Conservation (phyloP, 768 basidiomycete species). For the Xerocomus spinulosus region DNA sequence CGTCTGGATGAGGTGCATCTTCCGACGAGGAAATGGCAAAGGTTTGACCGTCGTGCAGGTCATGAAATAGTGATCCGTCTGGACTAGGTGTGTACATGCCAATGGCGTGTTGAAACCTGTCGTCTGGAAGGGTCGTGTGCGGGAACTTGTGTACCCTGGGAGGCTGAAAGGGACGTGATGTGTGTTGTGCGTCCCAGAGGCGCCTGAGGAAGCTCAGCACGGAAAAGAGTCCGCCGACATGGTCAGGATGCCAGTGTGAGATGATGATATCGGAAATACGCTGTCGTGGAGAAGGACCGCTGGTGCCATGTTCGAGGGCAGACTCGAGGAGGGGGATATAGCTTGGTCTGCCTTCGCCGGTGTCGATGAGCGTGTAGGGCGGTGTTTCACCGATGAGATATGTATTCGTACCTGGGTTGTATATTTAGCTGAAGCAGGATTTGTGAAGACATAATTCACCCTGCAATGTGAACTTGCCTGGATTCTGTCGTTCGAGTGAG, state of each 20-base stretch:
- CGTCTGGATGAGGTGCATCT: constrained; percentile 1
- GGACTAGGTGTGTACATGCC: constrained; percentile 45
- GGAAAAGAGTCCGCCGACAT: constrained; percentile 68
- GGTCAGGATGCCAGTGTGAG: constrained; percentile 89
- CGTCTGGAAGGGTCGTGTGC: constrained; percentile 28
- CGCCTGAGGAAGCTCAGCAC: constrained; percentile 63
- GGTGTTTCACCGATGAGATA: constrained; percentile 70
- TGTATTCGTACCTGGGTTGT: constrained; percentile 80
- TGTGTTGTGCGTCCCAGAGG: constrained; percentile 55
- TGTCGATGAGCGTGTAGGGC: constrained; percentile 79
- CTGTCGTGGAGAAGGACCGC: constrained; percentile 6
- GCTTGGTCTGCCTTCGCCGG: constrained; percentile 65
- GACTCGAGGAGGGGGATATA: constrained; percentile 66
- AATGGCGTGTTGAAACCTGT: constrained; percentile 34
- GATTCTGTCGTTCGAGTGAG: constrained; percentile 53
- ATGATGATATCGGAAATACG: constrained; percentile 86
- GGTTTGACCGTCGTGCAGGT: constrained; percentile 52
- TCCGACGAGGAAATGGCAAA: constrained; percentile 33
- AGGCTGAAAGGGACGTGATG: constrained; percentile 47
- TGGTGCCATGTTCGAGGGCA: constrained; percentile 47
- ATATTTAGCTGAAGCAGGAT: neutral
- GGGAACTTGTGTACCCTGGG: constrained; percentile 78
- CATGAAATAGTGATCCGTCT: constrained; percentile 47
- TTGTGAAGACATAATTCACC: constrained; percentile 37
- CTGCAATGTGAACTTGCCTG: constrained; percentile 84